A percentile compares a stretch with the other conserved stretches of the same genome.
These are phyloP conservation scores for Plenodomus biglobosus DNA, from an alignment of 2,329 filamentous ascomycete species.

Conservation along the genomic window DNA sequence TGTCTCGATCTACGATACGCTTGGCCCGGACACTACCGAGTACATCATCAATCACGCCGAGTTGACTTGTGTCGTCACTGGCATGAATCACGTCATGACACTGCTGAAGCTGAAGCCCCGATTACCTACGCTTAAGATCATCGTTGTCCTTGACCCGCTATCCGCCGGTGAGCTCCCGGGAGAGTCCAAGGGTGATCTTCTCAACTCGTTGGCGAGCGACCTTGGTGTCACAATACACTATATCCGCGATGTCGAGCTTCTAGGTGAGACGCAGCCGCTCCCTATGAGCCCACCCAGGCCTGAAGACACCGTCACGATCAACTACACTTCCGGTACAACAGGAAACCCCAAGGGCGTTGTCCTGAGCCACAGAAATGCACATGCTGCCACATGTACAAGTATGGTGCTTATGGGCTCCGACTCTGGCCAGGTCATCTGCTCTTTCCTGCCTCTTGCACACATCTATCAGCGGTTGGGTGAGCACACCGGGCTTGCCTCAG, in stretches of 20 bases:
- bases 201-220: slow-evolving; percentile 73
- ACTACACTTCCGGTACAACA: slow-evolving; percentile 86
- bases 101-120: slow-evolving; percentile 79
- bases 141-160: slow-evolving; percentile 82
- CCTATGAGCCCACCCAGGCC: slow-evolving; percentile 70
- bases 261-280: slow-evolving; percentile 71
- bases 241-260: slow-evolving; percentile 75
- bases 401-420: slow-evolving; percentile 57
- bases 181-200: slow-evolving; percentile 74
- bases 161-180: slow-evolving; percentile 75
- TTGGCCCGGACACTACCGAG: slow-evolving; percentile 87
- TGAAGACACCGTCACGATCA: slow-evolving; percentile 82
- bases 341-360: slow-evolving; percentile 81
- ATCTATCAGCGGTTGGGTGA: slow-evolving; percentile 89
- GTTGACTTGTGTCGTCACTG: slow-evolving; percentile 73
- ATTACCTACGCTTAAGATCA: slow-evolving; percentile 79
- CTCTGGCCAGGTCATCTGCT: slow-evolving; percentile 68
- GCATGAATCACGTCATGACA: slow-evolving; percentile 76
- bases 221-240: slow-evolving; percentile 77
- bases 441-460: slow-evolving; percentile 91
- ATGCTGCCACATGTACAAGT: slow-evolving; percentile 68
- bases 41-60: slow-evolving; percentile 93
- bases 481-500: slow-evolving; percentile 70
- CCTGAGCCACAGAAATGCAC: slow-evolving; percentile 77
- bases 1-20: slow-evolving; percentile 94